These are phyloP conservation scores for Theobroma grandiflorum DNA, from an alignment of 441 rosid genomes.

Conservation along the genomic window DNA sequence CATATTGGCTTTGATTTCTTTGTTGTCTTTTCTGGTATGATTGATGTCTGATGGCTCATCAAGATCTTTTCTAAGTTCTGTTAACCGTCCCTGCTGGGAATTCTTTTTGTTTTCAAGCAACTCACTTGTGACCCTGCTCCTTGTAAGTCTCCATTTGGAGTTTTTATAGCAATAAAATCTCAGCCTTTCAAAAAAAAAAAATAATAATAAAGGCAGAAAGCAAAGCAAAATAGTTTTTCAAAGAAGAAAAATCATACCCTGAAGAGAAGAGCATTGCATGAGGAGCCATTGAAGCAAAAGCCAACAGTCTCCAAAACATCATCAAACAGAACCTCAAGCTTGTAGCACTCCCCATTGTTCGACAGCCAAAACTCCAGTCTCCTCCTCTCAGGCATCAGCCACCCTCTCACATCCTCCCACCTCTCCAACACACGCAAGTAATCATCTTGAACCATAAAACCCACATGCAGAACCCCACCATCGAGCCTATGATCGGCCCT, in stretches of 20 bases:
- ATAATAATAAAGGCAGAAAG: neutral
- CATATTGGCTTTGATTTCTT: too few relatives aligned
- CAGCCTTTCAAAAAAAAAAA: neutral
- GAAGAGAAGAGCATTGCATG: constrained; percentile 60
- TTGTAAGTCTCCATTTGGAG: too few relatives aligned
- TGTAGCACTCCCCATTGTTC: constrained; percentile 56
- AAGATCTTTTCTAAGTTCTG: too few relatives aligned
- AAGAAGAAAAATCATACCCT: constrained; percentile 50
- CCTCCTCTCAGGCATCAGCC: constrained; percentile 80
- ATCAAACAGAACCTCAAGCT: constrained; percentile 75
- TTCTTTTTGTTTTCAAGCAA: too few relatives aligned
- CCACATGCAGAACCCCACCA: constrained; percentile 54
- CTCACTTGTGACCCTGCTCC: too few relatives aligned
- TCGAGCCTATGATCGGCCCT: constrained; percentile 48
- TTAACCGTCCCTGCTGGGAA: too few relatives aligned
- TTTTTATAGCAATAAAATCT: too few relatives aligned
- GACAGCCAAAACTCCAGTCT: constrained; percentile 80
- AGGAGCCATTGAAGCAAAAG: constrained; percentile 44
- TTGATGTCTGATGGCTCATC: too few relatives aligned
- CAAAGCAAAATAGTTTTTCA: neutral
- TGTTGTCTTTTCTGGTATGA: too few relatives aligned
- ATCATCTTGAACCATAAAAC: constrained; percentile 51
- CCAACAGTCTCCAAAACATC: constrained; percentile 71
- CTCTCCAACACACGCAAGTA: constrained; percentile 61
- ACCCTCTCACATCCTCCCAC: constrained; percentile 77